phyloP scores from a whole-genome alignment of 2,329 filamentous ascomycete species.

The Scedosporium boydii region DNA sequence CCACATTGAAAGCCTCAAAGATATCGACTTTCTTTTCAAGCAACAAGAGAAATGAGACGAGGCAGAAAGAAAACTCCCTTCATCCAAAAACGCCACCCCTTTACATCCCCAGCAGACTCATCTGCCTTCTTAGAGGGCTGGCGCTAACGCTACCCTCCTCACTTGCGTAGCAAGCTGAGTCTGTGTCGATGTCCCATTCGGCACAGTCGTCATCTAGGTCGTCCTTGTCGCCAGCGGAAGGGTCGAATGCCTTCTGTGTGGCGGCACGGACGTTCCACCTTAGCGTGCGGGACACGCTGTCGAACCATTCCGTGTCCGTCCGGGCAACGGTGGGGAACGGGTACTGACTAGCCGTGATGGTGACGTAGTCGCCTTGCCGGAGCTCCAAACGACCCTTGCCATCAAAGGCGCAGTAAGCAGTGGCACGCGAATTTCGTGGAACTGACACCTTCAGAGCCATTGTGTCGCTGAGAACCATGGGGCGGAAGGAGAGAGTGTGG shows the following conservation, averaged over 20 bases:
- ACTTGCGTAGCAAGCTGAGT: slow-evolving; percentile 61
- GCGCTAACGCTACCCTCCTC: slow-evolving; percentile 61
- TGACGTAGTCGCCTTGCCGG: slow-evolving; percentile 87
- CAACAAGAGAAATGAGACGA: background rate
- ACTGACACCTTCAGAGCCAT: slow-evolving; percentile 86
- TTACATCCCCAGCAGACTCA: slow-evolving; percentile 61
- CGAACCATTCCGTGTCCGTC: slow-evolving; percentile 89
- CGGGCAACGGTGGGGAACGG: slow-evolving; percentile 94
- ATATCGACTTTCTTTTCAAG: background rate
- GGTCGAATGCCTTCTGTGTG: slow-evolving; percentile 80
- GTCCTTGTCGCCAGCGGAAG: slow-evolving; percentile 32
- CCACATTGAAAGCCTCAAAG: background rate
- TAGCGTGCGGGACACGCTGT: slow-evolving; percentile 83
- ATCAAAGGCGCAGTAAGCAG: slow-evolving; percentile 94
- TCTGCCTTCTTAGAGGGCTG: slow-evolving; percentile 61
- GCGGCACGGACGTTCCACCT: slow-evolving; percentile 93
- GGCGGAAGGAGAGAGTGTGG: slow-evolving; percentile 91
- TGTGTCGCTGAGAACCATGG: slow-evolving; percentile 94
- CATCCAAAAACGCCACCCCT: slow-evolving; percentile 9
- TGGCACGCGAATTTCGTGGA: slow-evolving; percentile 75
- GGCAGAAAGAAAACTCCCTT: background rate
- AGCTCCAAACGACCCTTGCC: slow-evolving; percentile 94
- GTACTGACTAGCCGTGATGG: slow-evolving; percentile 90
- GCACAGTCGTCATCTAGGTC: slow-evolving; percentile 47
- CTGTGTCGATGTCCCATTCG: slow-evolving; percentile 93